Evolutionary conservation across 2,329 filamentous ascomycete species (phyloP), one percentile per base, ranked within the genome.

Genomic region (Teratosphaeria destructans): DNA sequence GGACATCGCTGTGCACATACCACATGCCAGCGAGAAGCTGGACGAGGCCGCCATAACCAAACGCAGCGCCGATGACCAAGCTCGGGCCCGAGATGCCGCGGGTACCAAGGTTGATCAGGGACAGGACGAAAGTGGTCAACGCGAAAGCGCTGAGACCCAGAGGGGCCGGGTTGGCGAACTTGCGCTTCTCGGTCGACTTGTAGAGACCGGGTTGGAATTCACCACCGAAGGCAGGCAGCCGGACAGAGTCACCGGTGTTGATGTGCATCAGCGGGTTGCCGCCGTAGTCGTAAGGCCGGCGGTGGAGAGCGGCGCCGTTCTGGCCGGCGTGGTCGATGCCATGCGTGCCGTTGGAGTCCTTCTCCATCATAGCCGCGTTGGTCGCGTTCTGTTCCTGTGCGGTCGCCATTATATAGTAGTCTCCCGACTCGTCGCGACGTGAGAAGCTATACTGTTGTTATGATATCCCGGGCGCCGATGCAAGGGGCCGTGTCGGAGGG

Each of bases 61-160:
- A 79, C 8, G 78, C 78, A 62, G 77, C 66, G 37, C 76, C 78
- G 57, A 80, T 73, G 53, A 80, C 77, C 26, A 80, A 65, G 67
- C 76, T 79, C 35, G 78, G 77, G 53, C 72, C 68, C 10, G 62
- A 65, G 62, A 79, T 73, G 60, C 71, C 70, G 10, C 67, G 69
- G 3, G 77, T 78, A 37, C 75, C 73, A 63, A 80, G 65, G 65
- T 80, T 80, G 72, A 80, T 78, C 55, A 76, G 66, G 5, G 77
- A 78, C 57, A 87, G 77, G 14, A 83, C 77, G 67, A 87, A 85
- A 10, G 84, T 86, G 10, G 85, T 86, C 63, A 85, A 69, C n/a
- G 84, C 83, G 72, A 87, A 87, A 73, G 81, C 82, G 56, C 82
- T 79, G 54, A 85, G 77, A 59, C 82, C 82, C 26, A 85, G 76